A percentile compares a stretch with the other conserved stretches of the same genome.
These are phyloP conservation scores for Huntiella moniliformis DNA, from an alignment of 2,329 filamentous ascomycete species.

Conservation along the genomic window DNA sequence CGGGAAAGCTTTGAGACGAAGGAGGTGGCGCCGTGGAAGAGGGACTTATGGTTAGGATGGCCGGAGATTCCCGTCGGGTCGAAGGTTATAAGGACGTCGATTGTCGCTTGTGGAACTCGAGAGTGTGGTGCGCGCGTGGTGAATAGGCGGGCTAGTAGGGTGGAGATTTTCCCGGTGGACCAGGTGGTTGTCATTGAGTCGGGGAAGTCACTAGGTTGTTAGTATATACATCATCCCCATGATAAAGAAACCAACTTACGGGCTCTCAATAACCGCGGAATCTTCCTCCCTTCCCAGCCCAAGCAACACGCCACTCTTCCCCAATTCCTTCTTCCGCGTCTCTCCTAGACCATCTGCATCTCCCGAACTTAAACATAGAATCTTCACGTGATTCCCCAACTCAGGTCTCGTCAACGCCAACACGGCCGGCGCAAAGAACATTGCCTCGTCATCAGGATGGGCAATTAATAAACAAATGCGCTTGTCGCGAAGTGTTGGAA, in stretches of 20 bases:
- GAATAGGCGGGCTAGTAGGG: slow-evolving; percentile 54
- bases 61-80: slow-evolving; percentile 64
- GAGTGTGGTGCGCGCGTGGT: slow-evolving; percentile 34
- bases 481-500: slow-evolving; percentile 59
- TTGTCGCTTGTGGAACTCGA: slow-evolving; percentile 29
- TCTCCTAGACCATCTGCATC: slow-evolving; percentile 76
- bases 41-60: slow-evolving; percentile 84
- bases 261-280: slow-evolving; percentile 68
- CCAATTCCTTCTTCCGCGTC: slow-evolving; percentile 64
- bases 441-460: slow-evolving; percentile 95
- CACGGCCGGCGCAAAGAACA: slow-evolving; percentile 92
- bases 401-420: slow-evolving; percentile 65
- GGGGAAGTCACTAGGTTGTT: slow-evolving; percentile 43
- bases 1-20: slow-evolving; percentile 53
- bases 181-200: slow-evolving; percentile 76
- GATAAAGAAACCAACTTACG: slow-evolving; percentile 24
- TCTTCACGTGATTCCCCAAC: slow-evolving; percentile 78
- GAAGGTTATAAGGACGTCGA: slow-evolving; percentile 81
- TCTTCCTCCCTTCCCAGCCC: slow-evolving; percentile 60
- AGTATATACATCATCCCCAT: background rate
- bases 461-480: slow-evolving; percentile 84
- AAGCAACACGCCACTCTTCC: slow-evolving; percentile 58
- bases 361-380: slow-evolving; percentile 78
- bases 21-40: slow-evolving; percentile 60
- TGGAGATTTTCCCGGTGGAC: slow-evolving; percentile 51